These are phyloP conservation scores for Pezicula radicicola DNA, from an alignment of 2,329 filamentous ascomycete species.

Conservation along the genomic window DNA sequence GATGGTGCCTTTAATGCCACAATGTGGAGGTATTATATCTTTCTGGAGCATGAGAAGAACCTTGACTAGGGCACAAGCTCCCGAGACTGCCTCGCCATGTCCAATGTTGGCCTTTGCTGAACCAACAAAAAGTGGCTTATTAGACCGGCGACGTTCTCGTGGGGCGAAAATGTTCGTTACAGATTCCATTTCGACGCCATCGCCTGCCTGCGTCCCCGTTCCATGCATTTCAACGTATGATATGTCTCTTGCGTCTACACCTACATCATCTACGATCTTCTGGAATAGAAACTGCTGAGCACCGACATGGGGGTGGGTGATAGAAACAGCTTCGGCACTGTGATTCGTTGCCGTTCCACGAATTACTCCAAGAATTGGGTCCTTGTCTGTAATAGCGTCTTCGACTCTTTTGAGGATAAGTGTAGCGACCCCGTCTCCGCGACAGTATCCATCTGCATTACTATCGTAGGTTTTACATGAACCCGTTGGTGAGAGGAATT, in stretches of 20 bases:
- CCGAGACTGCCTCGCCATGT: conserved; percentile 21
- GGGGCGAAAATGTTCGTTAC: conserved; percentile 61
- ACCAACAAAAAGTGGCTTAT: conserved; percentile 50
- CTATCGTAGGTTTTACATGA: conserved; percentile 44
- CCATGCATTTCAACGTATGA: conserved; percentile 46
- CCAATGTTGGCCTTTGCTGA: conserved; percentile 17
- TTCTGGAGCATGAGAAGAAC: conserved; percentile 22
- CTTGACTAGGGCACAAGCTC: conserved; percentile 23
- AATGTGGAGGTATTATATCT: conserved; percentile 20
- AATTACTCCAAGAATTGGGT: conserved; percentile 49
- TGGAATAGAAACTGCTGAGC: conserved; percentile 70
- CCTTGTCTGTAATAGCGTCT: conserved; percentile 43
- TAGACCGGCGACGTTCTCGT: conserved; percentile 35
- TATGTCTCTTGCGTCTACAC: conserved; percentile 71
- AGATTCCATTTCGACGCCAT: conserved; percentile 54
- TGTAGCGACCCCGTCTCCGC: conserved; percentile 42
- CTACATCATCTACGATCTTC: conserved; percentile 67
- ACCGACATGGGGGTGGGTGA: conserved; percentile 75
- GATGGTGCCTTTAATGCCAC: conserved; percentile 28
- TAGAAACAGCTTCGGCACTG: conserved; percentile 74
- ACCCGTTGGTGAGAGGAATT: conserved; percentile 24
- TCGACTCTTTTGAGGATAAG: conserved; percentile 44
- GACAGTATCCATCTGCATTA: conserved; percentile 46
- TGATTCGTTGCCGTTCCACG: conserved; percentile 74
- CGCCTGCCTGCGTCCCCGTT: conserved; percentile 9